Evolutionary conservation across 305 asterid genomes (phyloP).

Genomic region (Fraxinus ornus): DNA sequence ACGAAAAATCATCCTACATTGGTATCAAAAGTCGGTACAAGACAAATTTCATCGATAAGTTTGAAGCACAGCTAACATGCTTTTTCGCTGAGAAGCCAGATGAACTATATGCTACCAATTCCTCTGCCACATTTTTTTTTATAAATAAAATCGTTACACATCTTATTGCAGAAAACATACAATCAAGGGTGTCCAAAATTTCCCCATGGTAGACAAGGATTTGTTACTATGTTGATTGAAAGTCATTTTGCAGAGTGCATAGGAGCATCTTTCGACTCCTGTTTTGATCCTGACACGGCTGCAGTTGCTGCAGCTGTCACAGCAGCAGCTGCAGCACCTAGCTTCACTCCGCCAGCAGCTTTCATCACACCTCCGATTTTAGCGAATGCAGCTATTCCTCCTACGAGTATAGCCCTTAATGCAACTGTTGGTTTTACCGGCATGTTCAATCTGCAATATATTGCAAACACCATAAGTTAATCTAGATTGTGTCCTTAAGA

Average conservation of each 20-base stretch:
- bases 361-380: constrained; percentile 68
- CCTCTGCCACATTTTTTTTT: constrained; percentile 3
- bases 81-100: not conserved
- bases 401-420: constrained; percentile 68
- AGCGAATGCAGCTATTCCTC: constrained; percentile 79
- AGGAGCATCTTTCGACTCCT: constrained; percentile 43
- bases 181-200: constrained; percentile 9
- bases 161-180: constrained; percentile 24
- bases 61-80: constrained; percentile 1
- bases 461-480: not conserved
- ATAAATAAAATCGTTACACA: constrained; percentile 17
- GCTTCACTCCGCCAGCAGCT: constrained; percentile 78
- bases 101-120: constrained; percentile 12
- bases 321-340: constrained; percentile 77
- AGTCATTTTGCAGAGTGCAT: constrained; percentile 40
- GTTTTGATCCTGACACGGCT: constrained; percentile 56
- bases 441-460: constrained; percentile 42
- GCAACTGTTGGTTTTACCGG: constrained; percentile 67
- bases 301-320: constrained; percentile 80
- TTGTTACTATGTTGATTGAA: not conserved
- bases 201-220: constrained; percentile 4
- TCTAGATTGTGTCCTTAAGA: not conserved
- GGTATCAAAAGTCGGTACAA: not conserved
- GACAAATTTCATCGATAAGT: constrained; percentile 12
- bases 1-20: not conserved